These are phyloP conservation scores for Debaryomycetaceae sp. DNA, from an alignment of 1,139 yeast genomes.

Conservation along the genomic window DNA sequence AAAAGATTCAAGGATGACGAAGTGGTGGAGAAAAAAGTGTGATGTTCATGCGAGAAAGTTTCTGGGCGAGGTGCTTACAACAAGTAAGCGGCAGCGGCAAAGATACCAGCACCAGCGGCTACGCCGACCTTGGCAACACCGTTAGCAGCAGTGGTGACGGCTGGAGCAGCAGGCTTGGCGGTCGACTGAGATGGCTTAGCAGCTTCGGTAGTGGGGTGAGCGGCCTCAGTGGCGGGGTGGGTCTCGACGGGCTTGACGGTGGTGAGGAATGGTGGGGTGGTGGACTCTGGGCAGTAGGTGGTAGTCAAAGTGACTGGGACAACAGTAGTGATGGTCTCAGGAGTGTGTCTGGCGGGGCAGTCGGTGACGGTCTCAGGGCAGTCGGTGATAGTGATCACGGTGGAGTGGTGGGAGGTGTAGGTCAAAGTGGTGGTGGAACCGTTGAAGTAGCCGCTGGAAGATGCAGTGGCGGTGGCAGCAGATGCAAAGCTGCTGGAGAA, in stretches of 20 bases:
- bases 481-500: background rate
- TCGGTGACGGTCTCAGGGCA: slow-evolving; percentile 36
- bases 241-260: slow-evolving; percentile 5
- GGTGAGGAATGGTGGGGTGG: slow-evolving; percentile 14
- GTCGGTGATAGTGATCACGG: slow-evolving; percentile 40
- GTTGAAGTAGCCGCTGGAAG: slow-evolving; percentile 7
- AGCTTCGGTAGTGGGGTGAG: background rate
- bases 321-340: slow-evolving; percentile 9
- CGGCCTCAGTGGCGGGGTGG: slow-evolving; percentile 2
- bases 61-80: background rate
- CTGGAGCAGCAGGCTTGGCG: slow-evolving; percentile 2
- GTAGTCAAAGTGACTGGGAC: slow-evolving; percentile 36
- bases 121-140: slow-evolving; percentile 7
- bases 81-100: slow-evolving; percentile 6
- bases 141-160: slow-evolving; percentile 3
- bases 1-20: too few species aligned
- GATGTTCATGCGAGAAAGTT: background rate
- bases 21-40: background rate
- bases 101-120: slow-evolving; percentile 6
- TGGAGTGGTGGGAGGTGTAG: slow-evolving; percentile 21
- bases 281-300: slow-evolving; percentile 44
- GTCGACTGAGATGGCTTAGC: background rate
- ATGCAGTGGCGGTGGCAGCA: slow-evolving; percentile 3
- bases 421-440: slow-evolving; percentile 8
- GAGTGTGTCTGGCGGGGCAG: slow-evolving; percentile 31